Conservation (phyloP, 2,329 filamentous ascomycete genomes). For the Pseudogymnoascus sp. region DNA sequence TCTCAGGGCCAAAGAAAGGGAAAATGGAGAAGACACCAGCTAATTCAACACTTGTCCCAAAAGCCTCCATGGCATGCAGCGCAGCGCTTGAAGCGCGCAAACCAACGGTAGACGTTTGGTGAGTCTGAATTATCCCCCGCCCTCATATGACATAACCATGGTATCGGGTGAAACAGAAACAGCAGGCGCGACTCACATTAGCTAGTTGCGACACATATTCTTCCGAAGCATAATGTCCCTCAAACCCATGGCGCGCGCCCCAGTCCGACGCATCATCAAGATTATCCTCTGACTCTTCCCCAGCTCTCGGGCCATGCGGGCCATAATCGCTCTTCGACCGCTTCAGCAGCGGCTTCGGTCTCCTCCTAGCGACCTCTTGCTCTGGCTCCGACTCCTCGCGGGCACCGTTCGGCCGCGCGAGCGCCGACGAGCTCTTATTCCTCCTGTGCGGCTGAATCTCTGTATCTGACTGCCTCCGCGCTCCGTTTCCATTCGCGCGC, state of each 20-base stretch:
- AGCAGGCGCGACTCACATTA: slow-evolving; percentile 41
- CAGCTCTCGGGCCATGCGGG: slow-evolving; percentile 27
- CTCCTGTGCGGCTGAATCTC: not conserved
- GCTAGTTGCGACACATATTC: slow-evolving; percentile 62
- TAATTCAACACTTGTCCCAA: not conserved
- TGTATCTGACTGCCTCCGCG: not conserved
- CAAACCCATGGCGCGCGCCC: slow-evolving; percentile 58
- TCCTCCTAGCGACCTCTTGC: slow-evolving; percentile 18
- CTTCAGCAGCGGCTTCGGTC: slow-evolving; percentile 22
- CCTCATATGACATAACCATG: slow-evolving; percentile 3
- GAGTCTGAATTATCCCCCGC: not conserved
- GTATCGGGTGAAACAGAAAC: slow-evolving; percentile 7
- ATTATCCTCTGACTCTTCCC: slow-evolving; percentile 22
- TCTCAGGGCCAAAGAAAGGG: not conserved
- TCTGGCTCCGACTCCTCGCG: slow-evolving; percentile 16
- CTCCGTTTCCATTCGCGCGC: not conserved
- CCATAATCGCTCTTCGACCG: slow-evolving; percentile 47
- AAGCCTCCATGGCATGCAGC: not conserved
- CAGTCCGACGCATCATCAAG: slow-evolving; percentile 24
- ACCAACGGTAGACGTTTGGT: not conserved
- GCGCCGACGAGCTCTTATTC: not conserved
- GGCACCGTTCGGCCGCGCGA: not conserved
- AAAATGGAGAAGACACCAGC: not conserved
- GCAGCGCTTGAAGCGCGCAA: slow-evolving; percentile 8
- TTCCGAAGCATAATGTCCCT: slow-evolving; percentile 62